Base-by-base conservation (phyloP, 2,329 filamentous ascomycete species). In the Pseudocercospora musae region DNA sequence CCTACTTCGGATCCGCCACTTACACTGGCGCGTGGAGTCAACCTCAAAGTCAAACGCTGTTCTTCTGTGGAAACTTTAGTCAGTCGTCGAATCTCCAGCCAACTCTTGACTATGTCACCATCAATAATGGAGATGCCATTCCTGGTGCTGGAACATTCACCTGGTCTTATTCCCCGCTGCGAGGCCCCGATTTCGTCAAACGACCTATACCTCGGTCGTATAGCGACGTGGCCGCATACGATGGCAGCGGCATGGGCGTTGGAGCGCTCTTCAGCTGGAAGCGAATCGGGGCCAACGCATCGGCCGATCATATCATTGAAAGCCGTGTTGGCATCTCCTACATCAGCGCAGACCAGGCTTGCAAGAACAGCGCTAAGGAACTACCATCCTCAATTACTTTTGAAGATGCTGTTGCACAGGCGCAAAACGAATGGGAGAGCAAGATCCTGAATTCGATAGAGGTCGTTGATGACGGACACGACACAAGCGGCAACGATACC, bases 11-110 rank as follows among this genome's bases (percentile, higher is more conserved):
- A 20, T 80, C 79, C 62, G 81, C 79, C 0, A 78, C 79, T 2
- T 83, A 81, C 59, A 68, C 76, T 15, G 79, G 78, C 40, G 80
- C 80, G 0, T 82, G 78, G 77, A 76, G 76, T 20, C 76, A 77
- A 63, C 77, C 78, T 62, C 77, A 78, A 9, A 75, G 76, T 5
- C 80, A 77, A 53, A 78, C 75, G 0, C 72, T 81, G 3, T 80
- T 77, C 63, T 81, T 81, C 62, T 80, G 79, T 21, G 78, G 76
- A 3, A 73, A 78, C 27, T 68, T 68, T 50, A 64, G 18, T 29
- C 52, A 52, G 20, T 57, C 58, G 1, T 49, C 21, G n/a, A 57
- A 56, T 23, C 20, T 67, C 20, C 31, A 44, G 29, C 57, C 62
- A 4, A 64, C 57, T 2, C 23, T 55, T 55, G 65, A 55, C 10